Evolutionary conservation across 2,329 filamentous ascomycete genomes (phyloP).

Genomic region (Botrytis sinoallii): DNA sequence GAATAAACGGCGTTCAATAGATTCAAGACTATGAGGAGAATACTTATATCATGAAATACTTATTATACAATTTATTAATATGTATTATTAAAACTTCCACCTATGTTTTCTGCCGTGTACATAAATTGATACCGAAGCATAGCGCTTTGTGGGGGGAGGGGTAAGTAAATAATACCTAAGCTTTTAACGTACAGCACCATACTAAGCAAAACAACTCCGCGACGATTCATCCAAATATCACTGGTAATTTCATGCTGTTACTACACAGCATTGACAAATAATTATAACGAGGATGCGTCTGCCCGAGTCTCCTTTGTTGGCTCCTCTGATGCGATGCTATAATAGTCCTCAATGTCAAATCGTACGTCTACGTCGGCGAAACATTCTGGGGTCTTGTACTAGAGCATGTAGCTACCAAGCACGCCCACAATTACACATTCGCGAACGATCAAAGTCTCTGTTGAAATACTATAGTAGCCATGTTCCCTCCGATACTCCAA

Average conservation of each 20-base stretch:
- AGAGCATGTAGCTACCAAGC: constrained; percentile 9
- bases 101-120: neutral
- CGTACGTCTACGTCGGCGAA: constrained; percentile 3
- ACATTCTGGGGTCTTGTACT: neutral
- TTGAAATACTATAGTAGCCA: neutral
- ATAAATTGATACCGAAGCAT: neutral
- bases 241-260: neutral
- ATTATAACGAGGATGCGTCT: constrained; percentile 32
- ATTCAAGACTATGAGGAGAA: neutral
- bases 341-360: constrained; percentile 26
- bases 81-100: neutral
- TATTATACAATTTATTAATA: neutral
- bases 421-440: constrained; percentile 6
- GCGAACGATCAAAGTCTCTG: neutral
- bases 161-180: neutral
- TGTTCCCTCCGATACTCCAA: neutral
- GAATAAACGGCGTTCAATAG: neutral
- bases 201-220: neutral
- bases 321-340: constrained; percentile 32
- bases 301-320: constrained; percentile 31
- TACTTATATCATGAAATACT: neutral
- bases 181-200: neutral
- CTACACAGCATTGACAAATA: constrained; percentile 1
- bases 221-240: neutral
- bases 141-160: constrained; percentile 10